Conservation (phyloP, 1,284 basidiomycete species). For the Inonotus hispidus region DNA sequence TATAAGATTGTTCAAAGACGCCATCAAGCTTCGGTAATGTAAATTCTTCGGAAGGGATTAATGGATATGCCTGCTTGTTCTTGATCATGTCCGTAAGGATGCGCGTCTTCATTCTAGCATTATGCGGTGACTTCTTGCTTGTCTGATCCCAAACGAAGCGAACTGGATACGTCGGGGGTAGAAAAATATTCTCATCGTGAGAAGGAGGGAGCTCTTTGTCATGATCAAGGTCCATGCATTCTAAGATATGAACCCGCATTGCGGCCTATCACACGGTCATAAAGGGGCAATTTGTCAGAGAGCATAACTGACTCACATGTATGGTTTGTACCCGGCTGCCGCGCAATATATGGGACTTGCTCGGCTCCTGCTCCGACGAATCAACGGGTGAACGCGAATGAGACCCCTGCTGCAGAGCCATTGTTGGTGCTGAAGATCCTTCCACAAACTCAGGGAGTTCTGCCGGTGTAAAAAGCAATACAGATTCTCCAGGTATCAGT, state of each 20-base stretch:
- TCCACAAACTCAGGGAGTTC: slow-evolving; percentile 13
- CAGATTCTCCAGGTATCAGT: not conserved
- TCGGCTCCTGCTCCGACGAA: not conserved
- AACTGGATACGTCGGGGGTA: slow-evolving; percentile 45
- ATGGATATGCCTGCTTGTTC: slow-evolving; percentile 49
- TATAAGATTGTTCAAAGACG: slow-evolving; percentile 65
- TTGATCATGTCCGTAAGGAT: slow-evolving; percentile 53
- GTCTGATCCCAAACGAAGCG: slow-evolving; percentile 77
- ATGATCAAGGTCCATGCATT: slow-evolving; percentile 47
- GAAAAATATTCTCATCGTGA: slow-evolving; percentile 44
- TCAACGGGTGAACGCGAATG: not conserved
- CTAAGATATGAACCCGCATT: slow-evolving; percentile 57
- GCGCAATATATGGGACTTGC: not conserved
- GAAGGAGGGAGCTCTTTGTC: slow-evolving; percentile 57
- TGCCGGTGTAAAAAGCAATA: slow-evolving; percentile 13
- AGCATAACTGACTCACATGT: slow-evolving; percentile 6
- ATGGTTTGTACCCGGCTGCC: slow-evolving; percentile 13
- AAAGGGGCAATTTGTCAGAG: not conserved
- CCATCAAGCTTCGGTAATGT: slow-evolving; percentile 51
- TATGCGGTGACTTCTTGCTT: slow-evolving; percentile 63
- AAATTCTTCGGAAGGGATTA: slow-evolving; percentile 63
- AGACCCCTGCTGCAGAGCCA: not conserved
- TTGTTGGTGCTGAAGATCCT: slow-evolving; percentile 9
- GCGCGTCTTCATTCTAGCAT: slow-evolving; percentile 60
- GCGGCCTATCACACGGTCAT: slow-evolving; percentile 44